These are phyloP conservation scores for Pichia insulana DNA, from an alignment of 805 yeast genomes.

Conservation along the genomic window DNA sequence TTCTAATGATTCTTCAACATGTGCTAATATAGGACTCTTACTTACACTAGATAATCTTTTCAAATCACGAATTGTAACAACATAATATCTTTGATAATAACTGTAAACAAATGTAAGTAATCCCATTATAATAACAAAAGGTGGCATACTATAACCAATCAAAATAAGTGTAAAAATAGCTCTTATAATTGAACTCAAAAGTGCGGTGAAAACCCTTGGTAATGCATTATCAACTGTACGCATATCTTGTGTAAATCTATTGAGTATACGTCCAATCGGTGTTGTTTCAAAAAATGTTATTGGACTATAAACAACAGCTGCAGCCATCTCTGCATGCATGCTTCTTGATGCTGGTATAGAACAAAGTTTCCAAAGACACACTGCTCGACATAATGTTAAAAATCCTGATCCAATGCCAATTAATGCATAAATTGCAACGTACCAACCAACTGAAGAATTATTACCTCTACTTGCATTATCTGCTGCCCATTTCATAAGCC, in stretches of 20 bases:
- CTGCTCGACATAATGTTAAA: conserved; percentile 36
- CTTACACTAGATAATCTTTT: conserved; percentile 65
- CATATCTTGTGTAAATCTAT: conserved; percentile 58
- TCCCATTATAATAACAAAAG: conserved; percentile 39
- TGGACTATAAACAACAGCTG: conserved; percentile 46
- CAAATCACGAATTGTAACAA: conserved; percentile 66
- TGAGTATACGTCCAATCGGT: conserved; percentile 57
- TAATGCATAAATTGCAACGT: conserved; percentile 44
- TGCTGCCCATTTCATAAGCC: conserved; percentile 69
- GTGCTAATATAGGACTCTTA: conserved; percentile 71
- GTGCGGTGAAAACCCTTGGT: conserved; percentile 44
- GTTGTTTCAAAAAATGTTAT: conserved; percentile 64
- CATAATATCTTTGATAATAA: conserved; percentile 64
- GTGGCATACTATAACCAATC: conserved; percentile 47
- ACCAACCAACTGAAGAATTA: conserved; percentile 36
- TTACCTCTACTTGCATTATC: conserved; percentile 33
- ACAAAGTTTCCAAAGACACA: conserved; percentile 41
- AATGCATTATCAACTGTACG: conserved; percentile 46
- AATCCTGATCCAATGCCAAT: conserved; percentile 47
- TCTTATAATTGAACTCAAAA: conserved; percentile 36
- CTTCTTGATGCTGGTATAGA: conserved; percentile 47
- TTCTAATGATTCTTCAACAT: conserved; percentile 68
- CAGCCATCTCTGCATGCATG: conserved; percentile 51
- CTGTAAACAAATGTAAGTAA: conserved; percentile 47
- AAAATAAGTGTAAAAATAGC: conserved; percentile 43